phyloP scores from a whole-genome alignment of 257 asterid species.

The Rehmannia glutinosa region DNA sequence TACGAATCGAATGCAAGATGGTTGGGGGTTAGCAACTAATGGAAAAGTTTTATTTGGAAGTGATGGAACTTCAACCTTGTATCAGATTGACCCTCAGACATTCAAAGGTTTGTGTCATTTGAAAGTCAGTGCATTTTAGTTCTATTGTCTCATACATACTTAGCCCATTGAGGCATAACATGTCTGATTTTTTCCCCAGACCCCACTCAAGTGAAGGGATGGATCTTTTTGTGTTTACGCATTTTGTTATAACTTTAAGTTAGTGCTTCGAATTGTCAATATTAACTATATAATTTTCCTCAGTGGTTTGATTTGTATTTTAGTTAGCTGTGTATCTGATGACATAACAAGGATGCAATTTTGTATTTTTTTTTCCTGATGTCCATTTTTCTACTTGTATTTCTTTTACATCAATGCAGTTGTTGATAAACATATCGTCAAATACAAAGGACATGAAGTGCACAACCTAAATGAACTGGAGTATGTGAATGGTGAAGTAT shows the following conservation, averaged over 20 bases:
- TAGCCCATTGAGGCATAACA: neutral
- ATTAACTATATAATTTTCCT: neutral
- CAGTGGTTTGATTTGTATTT: neutral
- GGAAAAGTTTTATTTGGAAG: slow-evolving; percentile 74
- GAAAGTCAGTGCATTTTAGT: slow-evolving; percentile 5
- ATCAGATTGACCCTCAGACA: slow-evolving; percentile 63
- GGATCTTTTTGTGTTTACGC: neutral
- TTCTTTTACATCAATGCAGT: slow-evolving; percentile 41
- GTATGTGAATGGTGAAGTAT: slow-evolving; percentile 81
- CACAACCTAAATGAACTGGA: slow-evolving; percentile 84
- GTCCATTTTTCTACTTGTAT: neutral
- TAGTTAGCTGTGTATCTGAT: slow-evolving; percentile 3
- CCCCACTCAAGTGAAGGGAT: neutral
- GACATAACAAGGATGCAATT: neutral
- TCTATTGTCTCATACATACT: neutral
- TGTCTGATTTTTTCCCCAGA: neutral
- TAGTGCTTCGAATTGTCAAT: neutral
- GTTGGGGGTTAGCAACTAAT: slow-evolving; percentile 97
- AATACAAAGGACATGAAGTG: slow-evolving; percentile 72
- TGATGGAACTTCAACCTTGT: slow-evolving; percentile 89
- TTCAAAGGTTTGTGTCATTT: slow-evolving; percentile 50
- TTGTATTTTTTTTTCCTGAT: neutral
- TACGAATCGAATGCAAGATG: slow-evolving; percentile 79
- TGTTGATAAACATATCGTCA: slow-evolving; percentile 47
- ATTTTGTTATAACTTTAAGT: neutral